Evolutionary conservation across 192 early-diverging fungal species (phyloP).

Genomic region (Gamsiella multidivaricata): DNA sequence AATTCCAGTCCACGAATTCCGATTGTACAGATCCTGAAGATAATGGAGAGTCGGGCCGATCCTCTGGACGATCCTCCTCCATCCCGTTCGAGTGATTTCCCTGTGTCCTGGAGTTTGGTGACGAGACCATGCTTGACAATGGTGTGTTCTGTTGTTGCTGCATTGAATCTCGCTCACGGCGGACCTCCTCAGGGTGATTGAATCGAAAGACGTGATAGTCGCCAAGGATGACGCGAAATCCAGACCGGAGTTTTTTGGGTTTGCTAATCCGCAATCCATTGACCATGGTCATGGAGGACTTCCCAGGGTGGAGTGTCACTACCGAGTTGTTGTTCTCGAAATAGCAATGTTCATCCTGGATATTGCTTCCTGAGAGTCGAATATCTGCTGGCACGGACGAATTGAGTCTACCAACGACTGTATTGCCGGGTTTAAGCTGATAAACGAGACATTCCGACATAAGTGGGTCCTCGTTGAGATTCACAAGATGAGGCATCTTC

Average conservation of each 20-base stretch:
- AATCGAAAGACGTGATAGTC: conserved; percentile 86
- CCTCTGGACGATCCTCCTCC: conserved; percentile 53
- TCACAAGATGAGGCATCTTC: conserved; percentile 86
- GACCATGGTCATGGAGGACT: conserved; percentile 74
- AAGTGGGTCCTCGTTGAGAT: conserved; percentile 89
- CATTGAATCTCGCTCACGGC: conserved; percentile 67
- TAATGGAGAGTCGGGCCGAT: conserved; percentile 50
- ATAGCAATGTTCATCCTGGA: conserved; percentile 74
- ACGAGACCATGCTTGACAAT: conserved; percentile 31
- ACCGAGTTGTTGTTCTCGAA: conserved; percentile 73
- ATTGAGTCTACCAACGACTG: conserved; percentile 70
- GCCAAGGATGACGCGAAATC: conserved; percentile 84
- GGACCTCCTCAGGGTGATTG: conserved; percentile 84
- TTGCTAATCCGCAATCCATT: conserved; percentile 77
- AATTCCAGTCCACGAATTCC: conserved; percentile 80
- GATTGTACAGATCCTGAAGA: conserved; percentile 57
- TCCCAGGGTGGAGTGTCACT: conserved; percentile 71
- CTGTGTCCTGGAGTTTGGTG: conserved; percentile 5
- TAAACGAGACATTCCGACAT: conserved; percentile 94
- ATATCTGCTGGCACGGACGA: conserved; percentile 62
- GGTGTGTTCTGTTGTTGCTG: conserved; percentile 24
- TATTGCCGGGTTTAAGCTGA: conserved; percentile 80
- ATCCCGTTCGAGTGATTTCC: conserved; percentile 26
- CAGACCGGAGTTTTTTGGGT: conserved; percentile 69
- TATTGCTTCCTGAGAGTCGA: conserved; percentile 68